Conservation (phyloP, 257 asterid species). For the Solanum etuberosum region DNA sequence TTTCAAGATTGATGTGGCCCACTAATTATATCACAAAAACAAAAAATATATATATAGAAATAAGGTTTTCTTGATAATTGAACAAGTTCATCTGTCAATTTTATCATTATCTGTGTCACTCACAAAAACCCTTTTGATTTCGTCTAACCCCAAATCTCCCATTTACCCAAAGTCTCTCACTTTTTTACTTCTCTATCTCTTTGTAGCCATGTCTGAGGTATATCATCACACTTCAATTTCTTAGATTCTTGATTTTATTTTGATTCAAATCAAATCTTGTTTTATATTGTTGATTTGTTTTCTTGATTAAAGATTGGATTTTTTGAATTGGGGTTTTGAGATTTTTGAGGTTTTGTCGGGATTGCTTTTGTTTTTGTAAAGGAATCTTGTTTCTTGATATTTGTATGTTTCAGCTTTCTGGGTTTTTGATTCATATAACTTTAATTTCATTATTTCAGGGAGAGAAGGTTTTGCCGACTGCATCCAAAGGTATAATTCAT, state of each 20-base stretch:
- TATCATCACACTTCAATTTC: not conserved
- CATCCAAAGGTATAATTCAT: not conserved
- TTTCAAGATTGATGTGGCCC: slow-evolving; percentile 38
- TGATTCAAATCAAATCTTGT: not conserved
- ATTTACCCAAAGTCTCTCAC: not conserved
- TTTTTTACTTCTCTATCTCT: not conserved
- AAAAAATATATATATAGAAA: not conserved
- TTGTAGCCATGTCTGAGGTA: slow-evolving; percentile 37
- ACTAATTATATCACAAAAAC: slow-evolving; percentile 1
- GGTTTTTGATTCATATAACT: not conserved
- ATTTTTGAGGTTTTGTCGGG: not conserved
- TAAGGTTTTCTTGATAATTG: not conserved
- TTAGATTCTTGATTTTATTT: not conserved
- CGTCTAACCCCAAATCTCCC: slow-evolving; percentile 7
- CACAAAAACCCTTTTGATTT: slow-evolving; percentile 1
- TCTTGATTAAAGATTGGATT: not conserved
- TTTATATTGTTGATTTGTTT: not conserved
- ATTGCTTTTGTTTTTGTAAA: not conserved
- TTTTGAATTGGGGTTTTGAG: not conserved
- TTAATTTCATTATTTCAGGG: not conserved
- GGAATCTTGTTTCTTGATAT: not conserved
- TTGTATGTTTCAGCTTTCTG: not conserved
- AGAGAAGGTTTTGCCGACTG: not conserved
- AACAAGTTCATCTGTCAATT: not conserved
- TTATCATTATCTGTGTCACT: not conserved